These are phyloP conservation scores for Apostasia shenzhenica DNA, from an alignment of 106 monocot species.

Conservation along the genomic window DNA sequence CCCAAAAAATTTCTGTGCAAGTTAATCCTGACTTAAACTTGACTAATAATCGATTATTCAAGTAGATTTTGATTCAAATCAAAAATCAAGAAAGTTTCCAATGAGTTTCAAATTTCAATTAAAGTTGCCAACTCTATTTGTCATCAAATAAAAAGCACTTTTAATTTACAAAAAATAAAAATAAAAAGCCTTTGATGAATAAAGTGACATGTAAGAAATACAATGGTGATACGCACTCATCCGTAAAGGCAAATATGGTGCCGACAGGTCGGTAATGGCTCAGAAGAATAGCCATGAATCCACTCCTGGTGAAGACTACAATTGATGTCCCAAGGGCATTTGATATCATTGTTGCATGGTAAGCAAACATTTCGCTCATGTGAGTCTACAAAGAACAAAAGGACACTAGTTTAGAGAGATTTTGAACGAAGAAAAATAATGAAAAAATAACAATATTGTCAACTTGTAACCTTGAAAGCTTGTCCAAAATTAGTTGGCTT, in stretches of 20 bases:
- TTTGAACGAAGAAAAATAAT: background rate
- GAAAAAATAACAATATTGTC: background rate
- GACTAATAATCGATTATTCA: too few relatives aligned
- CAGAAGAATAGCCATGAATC: conserved; percentile 94
- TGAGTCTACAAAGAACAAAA: conserved; percentile 55
- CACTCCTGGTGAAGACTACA: conserved; percentile 90
- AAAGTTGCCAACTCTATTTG: background rate
- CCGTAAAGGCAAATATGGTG: conserved; percentile 97
- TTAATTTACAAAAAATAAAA: background rate
- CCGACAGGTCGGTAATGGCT: conserved; percentile 93
- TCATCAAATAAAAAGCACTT: background rate
- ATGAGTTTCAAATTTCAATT: background rate
- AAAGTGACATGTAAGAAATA: background rate
- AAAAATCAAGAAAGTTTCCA: too few relatives aligned
- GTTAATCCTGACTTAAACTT: too few relatives aligned
- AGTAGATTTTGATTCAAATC: too few relatives aligned
- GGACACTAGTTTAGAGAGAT: background rate
- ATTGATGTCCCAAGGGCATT: conserved; percentile 92
- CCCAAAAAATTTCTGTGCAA: too few relatives aligned
- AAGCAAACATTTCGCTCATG: conserved; percentile 98
- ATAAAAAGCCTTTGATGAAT: background rate
- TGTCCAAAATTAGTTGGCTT: conserved; percentile 77
- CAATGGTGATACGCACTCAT: conserved; percentile 47
- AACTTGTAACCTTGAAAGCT: conserved; percentile 73
- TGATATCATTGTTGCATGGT: conserved; percentile 98